These are phyloP conservation scores for Lactarius quietus DNA, from an alignment of 768 basidiomycete species.

Conservation along the genomic window DNA sequence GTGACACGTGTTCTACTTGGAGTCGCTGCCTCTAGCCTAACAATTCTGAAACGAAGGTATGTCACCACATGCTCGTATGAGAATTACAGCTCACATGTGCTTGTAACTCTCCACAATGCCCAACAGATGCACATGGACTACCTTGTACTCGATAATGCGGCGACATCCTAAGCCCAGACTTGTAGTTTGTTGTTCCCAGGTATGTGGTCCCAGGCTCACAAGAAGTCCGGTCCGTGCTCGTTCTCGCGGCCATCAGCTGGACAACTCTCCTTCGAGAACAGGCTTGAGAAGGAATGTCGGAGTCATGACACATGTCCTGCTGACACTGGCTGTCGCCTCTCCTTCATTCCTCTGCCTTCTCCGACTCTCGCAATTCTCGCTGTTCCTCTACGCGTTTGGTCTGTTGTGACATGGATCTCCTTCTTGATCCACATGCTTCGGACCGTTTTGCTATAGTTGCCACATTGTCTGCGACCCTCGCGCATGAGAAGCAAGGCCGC, in stretches of 20 bases:
- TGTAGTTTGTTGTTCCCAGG: neutral
- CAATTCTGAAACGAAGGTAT: neutral
- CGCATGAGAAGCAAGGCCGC: neutral
- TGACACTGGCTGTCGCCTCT: neutral
- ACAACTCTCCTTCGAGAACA: neutral
- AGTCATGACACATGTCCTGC: neutral
- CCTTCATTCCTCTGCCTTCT: neutral
- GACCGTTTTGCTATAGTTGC: neutral
- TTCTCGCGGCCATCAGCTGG: neutral
- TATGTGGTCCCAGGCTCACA: neutral
- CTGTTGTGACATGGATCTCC: neutral
- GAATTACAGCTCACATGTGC: neutral
- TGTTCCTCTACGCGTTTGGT: neutral
- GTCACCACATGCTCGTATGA: neutral
- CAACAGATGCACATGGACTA: neutral
- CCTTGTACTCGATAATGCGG: neutral
- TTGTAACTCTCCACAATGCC: neutral
- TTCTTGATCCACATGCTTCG: neutral
- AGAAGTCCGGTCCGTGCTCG: neutral
- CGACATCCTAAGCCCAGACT: neutral
- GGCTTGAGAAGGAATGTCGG: neutral
- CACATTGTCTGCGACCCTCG: neutral
- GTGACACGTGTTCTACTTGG: neutral
- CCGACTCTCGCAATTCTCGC: neutral
- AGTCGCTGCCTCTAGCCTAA: neutral